phyloP scores from a whole-genome alignment of 1,284 basidiomycete species.

The Papiliotrema nemorosa region DNA sequence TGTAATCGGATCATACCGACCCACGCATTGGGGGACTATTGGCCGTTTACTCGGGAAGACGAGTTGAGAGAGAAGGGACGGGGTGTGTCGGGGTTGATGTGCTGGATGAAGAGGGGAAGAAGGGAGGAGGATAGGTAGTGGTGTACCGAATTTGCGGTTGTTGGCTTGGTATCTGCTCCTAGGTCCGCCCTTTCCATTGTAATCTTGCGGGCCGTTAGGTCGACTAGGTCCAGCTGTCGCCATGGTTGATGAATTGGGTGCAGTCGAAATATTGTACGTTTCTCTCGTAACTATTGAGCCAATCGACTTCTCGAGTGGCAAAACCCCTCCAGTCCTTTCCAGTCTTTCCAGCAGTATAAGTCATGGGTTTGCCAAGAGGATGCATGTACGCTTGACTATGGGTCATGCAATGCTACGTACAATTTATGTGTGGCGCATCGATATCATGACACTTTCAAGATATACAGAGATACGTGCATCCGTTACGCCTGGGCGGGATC shows the following conservation, averaged over 20 bases:
- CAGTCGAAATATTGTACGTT: too few relatives aligned
- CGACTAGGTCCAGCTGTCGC: neutral
- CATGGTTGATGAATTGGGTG: too few relatives aligned
- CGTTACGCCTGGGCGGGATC: neutral
- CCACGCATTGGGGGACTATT: conserved; percentile 45
- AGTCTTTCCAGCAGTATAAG: too few relatives aligned
- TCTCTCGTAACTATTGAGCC: too few relatives aligned
- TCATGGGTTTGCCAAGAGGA: too few relatives aligned
- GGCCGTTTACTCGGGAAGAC: neutral
- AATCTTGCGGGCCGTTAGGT: neutral
- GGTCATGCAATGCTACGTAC: too few relatives aligned
- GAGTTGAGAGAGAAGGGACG: conserved; percentile 9
- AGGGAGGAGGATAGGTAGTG: conserved; percentile 43
- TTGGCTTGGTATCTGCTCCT: conserved; percentile 23
- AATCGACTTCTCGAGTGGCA: too few relatives aligned
- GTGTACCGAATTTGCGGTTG: conserved; percentile 40
- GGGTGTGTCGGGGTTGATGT: conserved; percentile 3
- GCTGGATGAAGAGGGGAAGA: conserved; percentile 27
- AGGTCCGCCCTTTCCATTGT: conserved; percentile 1
- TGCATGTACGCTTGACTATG: too few relatives aligned
- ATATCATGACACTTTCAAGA: neutral
- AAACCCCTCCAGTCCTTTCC: too few relatives aligned
- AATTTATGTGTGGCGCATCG: too few relatives aligned
- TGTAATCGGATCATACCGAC: conserved; percentile 67
- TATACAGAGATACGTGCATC: neutral